Base-by-base conservation (phyloP, 345 rosid species). In the Citrus unshiu region DNA sequence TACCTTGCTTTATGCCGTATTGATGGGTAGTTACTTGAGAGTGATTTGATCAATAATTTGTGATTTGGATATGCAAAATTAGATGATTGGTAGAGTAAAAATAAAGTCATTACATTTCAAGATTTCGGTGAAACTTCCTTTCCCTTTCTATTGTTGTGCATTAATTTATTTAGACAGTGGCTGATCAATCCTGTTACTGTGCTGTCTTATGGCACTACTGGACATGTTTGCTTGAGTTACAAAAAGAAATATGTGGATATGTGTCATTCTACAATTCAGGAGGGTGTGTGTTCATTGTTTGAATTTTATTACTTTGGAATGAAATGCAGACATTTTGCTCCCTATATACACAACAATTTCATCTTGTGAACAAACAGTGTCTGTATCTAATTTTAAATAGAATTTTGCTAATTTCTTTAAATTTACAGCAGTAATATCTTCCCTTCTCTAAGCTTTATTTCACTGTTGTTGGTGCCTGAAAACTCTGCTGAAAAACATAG, bases 401-500 rank as follows among this genome's bases (percentile, higher is more conserved):
- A 70, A 70, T 64, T 72, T 81, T 68, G 78, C 32, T 80, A 79
- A 7, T 70, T 74, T 82, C 58, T 65, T 77, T 60, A 70, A 69
- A 81, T 80, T 79, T 80, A 74, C 84, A 79, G 82, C 84, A 57
- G 87, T 56, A 81, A 72, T 70, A 70, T 67, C 77, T 70, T 76
- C 73, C 66, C 46, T 73, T 74, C 82, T 82, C 84, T 65, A 73
- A 78, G 84, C 80, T 84, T 84, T 77, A 88, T 82, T 78, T 76
- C 83, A 82, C 84, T 79, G 80, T 85, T 81, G 63, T 82, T 80
- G 81, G 78, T 73, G 81, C 81, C 86, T 81, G 88, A 76, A 83
- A 84, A 39, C 84, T 78, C 90, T 81, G 88, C 81, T 74, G 80
- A 72, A 84, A 74, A 79, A 77, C 86, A 81, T 81, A 79, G 87